phyloP scores from a whole-genome alignment of 331 rosid species.

The Erythrophleum ivorense region DNA sequence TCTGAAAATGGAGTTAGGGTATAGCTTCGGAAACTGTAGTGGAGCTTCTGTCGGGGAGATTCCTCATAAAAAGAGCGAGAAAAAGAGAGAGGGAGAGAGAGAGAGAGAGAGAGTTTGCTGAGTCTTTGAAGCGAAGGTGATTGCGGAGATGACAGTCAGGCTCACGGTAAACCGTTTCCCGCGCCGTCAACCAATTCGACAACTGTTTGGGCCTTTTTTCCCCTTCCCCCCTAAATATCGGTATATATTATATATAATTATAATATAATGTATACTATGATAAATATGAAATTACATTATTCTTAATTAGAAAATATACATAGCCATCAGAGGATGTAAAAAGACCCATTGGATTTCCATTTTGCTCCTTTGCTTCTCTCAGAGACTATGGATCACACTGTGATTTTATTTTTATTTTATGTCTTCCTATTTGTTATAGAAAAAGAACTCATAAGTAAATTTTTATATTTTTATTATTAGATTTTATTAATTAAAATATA shows the following conservation, averaged over 20 bases:
- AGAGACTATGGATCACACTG: background rate
- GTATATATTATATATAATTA: background rate
- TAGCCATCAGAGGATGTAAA: too few species aligned
- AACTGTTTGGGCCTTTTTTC: background rate
- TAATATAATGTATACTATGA: too few species aligned
- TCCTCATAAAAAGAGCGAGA: conserved; percentile 16
- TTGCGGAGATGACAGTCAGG: conserved; percentile 35
- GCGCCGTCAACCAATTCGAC: conserved; percentile 30
- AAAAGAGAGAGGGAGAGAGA: background rate
- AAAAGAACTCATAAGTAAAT: too few species aligned
- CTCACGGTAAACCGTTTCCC: conserved; percentile 29
- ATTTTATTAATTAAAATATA: too few species aligned
- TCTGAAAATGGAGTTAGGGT: conserved; percentile 40
- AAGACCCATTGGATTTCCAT: too few species aligned
- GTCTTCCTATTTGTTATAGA: background rate
- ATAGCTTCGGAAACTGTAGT: conserved; percentile 32
- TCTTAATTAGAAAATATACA: too few species aligned
- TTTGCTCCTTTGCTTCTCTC: background rate
- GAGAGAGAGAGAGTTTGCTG: background rate
- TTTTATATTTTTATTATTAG: too few species aligned
- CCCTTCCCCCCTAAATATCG: background rate
- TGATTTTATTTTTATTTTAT: background rate
- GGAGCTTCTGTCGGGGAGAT: conserved; percentile 67
- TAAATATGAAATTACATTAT: too few species aligned
- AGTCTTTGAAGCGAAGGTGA: background rate